Evolutionary conservation across 345 rosid species (phyloP).

Genomic region (Sonneratia caseolaris): DNA sequence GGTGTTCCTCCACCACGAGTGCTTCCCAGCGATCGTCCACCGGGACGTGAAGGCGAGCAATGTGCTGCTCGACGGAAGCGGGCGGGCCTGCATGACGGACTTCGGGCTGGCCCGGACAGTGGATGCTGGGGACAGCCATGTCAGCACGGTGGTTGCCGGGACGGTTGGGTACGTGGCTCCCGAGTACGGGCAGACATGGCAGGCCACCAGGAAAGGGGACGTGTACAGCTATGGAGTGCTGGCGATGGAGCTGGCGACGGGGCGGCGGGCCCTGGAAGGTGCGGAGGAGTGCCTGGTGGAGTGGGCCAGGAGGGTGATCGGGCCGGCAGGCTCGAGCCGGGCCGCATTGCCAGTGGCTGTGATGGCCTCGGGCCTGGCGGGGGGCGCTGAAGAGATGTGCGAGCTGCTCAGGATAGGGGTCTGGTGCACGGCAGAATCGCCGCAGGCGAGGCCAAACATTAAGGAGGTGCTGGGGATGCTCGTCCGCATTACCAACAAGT

Average conservation of each 20-base stretch:
- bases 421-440: constrained; percentile 65
- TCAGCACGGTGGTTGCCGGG: constrained; percentile 86
- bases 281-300: constrained; percentile 90
- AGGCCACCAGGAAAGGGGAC: constrained; percentile 87
- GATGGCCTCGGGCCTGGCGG: constrained; percentile 51
- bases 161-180: constrained; percentile 94
- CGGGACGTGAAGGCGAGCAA: constrained; percentile 96
- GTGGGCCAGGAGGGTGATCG: constrained; percentile 66
- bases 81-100: constrained; percentile 74
- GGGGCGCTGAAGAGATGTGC: constrained; percentile 57
- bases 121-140: constrained; percentile 66
- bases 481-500: constrained; percentile 26
- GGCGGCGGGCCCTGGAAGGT: constrained; percentile 79
- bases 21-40: constrained; percentile 79
- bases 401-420: constrained; percentile 56
- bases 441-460: constrained; percentile 84
- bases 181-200: constrained; percentile 91
- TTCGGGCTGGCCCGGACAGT: constrained; percentile 83
- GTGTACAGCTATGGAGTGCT: constrained; percentile 87
- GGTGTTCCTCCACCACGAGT: constrained; percentile 82
- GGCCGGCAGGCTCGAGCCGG: constrained; percentile 21
- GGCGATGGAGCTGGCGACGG: constrained; percentile 81
- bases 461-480: constrained; percentile 68
- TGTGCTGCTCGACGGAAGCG: constrained; percentile 59
- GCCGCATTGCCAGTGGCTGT: constrained; percentile 32